Evolutionary conservation across 495 filamentous ascomycete genomes (phyloP).

Genomic region (Xeromyces bisporus): DNA sequence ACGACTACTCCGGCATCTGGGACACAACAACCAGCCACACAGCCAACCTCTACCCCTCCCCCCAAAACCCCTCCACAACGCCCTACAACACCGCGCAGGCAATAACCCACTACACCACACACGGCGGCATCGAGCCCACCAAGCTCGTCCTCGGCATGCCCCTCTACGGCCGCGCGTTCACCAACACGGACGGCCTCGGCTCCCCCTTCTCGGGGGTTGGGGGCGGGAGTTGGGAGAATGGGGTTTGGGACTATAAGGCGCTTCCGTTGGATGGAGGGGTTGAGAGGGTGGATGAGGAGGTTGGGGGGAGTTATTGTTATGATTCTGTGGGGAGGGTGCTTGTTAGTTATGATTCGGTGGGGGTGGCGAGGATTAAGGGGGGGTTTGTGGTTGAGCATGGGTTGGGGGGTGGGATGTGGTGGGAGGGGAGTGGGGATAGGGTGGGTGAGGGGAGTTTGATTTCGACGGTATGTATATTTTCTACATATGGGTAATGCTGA

Average conservation of each 20-base stretch:
- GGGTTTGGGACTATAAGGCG: slow-evolving; percentile 64
- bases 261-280: slow-evolving; percentile 25
- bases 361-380: slow-evolving; percentile 42
- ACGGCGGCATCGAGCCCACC: slow-evolving; percentile 36
- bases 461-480: slow-evolving; percentile 26
- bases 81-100: slow-evolving; percentile 55
- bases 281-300: slow-evolving; percentile 5
- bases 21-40: slow-evolving; percentile 51
- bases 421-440: slow-evolving; percentile 69
- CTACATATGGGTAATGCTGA: background rate
- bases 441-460: slow-evolving; percentile 41
- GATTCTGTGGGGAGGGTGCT: slow-evolving; percentile 39
- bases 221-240: slow-evolving; percentile 50
- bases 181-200: slow-evolving; percentile 53
- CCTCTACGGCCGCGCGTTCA: slow-evolving; percentile 70
- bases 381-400: slow-evolving; percentile 43
- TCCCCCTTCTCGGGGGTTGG: slow-evolving; percentile 50
- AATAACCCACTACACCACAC: slow-evolving; percentile 38
- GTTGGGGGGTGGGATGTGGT: slow-evolving; percentile 77
- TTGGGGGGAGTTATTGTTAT: slow-evolving; percentile 50
- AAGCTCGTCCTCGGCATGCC: slow-evolving; percentile 79
- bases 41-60: slow-evolving; percentile 49
- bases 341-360: slow-evolving; percentile 60
- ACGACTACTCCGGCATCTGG: slow-evolving; percentile 62
- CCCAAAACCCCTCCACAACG: slow-evolving; percentile 36